These are phyloP conservation scores for Scutellaria barbata DNA, from an alignment of 257 asterid species.

Conservation along the genomic window DNA sequence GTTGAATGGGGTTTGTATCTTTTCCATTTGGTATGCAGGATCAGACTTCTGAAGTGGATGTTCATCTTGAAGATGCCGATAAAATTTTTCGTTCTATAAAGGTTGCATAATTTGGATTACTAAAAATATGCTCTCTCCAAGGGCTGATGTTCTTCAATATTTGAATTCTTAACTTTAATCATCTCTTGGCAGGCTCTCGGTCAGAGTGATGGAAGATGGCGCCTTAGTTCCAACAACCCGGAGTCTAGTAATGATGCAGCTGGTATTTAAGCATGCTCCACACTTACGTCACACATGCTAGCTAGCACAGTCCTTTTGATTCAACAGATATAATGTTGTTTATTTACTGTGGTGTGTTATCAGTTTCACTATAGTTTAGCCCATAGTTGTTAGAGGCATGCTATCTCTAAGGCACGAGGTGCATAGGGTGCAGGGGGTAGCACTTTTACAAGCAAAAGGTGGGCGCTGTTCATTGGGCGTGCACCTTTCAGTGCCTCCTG, in stretches of 20 bases:
- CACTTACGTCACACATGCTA: slow-evolving; percentile 20
- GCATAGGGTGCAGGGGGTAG: too few species aligned
- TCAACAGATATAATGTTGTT: slow-evolving; percentile 5
- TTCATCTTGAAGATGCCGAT: slow-evolving; percentile 72
- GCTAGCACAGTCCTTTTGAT: slow-evolving; percentile 20
- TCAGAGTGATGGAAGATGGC: slow-evolving; percentile 99
- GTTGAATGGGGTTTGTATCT: slow-evolving; percentile 23
- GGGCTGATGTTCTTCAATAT: slow-evolving; percentile 6
- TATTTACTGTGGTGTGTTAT: slow-evolving; percentile 17
- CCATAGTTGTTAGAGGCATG: too few species aligned
- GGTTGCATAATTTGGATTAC: slow-evolving; percentile 45
- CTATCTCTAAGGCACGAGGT: too few species aligned
- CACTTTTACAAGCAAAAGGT: too few species aligned
- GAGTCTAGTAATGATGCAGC: slow-evolving; percentile 91
- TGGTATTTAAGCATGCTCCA: slow-evolving; percentile 49
- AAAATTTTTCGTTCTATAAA: slow-evolving; percentile 69
- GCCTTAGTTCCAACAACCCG: slow-evolving; percentile 78
- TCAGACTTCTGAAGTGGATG: slow-evolving; percentile 64
- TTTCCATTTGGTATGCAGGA: slow-evolving; percentile 57
- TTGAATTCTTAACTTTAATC: slow-evolving; percentile 34
- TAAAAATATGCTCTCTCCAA: slow-evolving; percentile 25
- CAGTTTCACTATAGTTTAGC: background rate
- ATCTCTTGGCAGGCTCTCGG: slow-evolving; percentile 74
- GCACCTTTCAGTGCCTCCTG: too few species aligned
- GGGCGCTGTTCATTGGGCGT: too few species aligned